Conservation (phyloP, 1,139 yeast species). For the Suhomyces yuchorum region DNA sequence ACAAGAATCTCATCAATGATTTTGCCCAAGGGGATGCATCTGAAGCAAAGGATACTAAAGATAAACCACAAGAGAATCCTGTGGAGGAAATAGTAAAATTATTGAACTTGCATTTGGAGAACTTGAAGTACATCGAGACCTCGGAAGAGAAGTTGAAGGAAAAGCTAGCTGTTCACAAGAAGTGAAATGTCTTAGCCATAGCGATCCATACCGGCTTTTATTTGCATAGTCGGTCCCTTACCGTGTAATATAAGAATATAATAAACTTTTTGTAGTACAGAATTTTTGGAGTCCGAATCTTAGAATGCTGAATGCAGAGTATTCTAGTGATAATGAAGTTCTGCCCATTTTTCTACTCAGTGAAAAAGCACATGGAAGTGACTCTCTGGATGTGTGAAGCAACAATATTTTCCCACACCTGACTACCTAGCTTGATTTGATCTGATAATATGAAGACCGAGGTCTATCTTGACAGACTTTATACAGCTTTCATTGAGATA, state of each 20-base stretch:
- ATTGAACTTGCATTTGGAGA: conserved; percentile 85
- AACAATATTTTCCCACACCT: no score
- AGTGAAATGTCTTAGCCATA: not conserved
- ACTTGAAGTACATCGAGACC: conserved; percentile 82
- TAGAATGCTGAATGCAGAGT: no score
- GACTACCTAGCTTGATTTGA: no score
- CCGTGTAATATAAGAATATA: not conserved
- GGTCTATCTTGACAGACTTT: no score
- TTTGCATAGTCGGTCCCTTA: not conserved
- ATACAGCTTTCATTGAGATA: no score
- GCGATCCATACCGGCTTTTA: not conserved
- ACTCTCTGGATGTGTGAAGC: no score
- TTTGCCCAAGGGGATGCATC: conserved; percentile 26
- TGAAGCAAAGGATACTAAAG: conserved; percentile 10
- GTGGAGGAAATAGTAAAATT: conserved; percentile 73
- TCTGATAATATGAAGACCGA: no score
- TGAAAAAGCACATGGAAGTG: no score
- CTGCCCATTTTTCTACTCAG: no score
- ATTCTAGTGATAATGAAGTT: no score
- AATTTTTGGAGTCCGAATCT: not conserved
- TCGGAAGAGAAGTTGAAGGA: conserved; percentile 69
- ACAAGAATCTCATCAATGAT: conserved; percentile 50
- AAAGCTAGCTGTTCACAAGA: conserved; percentile 48
- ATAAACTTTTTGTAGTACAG: not conserved
- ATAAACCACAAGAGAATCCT: conserved; percentile 39